phyloP scores from a whole-genome alignment of 768 basidiomycete species.

The Tricholoma hemisulphureum region DNA sequence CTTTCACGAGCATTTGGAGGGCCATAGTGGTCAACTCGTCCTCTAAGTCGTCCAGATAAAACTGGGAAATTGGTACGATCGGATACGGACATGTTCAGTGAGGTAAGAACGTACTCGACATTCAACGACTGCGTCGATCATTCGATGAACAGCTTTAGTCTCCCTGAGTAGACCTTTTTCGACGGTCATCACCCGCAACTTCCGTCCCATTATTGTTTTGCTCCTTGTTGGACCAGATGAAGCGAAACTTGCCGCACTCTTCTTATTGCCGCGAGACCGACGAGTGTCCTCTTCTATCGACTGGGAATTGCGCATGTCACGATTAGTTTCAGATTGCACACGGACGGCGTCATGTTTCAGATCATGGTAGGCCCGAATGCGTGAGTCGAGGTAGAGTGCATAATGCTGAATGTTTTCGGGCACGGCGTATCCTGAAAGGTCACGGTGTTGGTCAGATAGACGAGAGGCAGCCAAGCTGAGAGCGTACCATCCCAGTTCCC shows the following conservation, averaged over 20 bases:
- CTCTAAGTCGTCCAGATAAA: conserved; percentile 90
- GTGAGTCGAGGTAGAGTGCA: conserved; percentile 82
- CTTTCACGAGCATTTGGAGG: conserved; percentile 92
- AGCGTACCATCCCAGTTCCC: conserved; percentile 84
- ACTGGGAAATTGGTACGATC: conserved; percentile 44
- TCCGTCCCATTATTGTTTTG: conserved; percentile 79
- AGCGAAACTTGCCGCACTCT: conserved; percentile 10
- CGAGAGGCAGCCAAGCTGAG: neutral
- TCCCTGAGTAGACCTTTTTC: conserved; percentile 95
- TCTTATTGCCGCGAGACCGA: conserved; percentile 30
- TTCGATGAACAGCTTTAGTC: conserved; percentile 84
- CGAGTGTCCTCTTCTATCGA: conserved; percentile 60
- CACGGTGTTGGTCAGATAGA: neutral
- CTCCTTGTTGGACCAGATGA: conserved; percentile 50
- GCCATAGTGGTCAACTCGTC: conserved; percentile 90
- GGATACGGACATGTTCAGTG: conserved; percentile 2
- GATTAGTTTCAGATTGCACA: conserved; percentile 91
- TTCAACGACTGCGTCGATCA: conserved; percentile 85
- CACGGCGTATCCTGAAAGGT: conserved; percentile 68
- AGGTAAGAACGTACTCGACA: conserved; percentile 64
- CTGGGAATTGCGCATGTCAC: conserved; percentile 70
- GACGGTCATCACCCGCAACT: conserved; percentile 87
- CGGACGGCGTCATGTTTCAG: conserved; percentile 92
- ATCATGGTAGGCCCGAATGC: conserved; percentile 85
- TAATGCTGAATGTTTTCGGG: conserved; percentile 88